Evolutionary conservation across 2,329 filamentous ascomycete genomes (phyloP).

Genomic region (Sporothrix variecibatus): DNA sequence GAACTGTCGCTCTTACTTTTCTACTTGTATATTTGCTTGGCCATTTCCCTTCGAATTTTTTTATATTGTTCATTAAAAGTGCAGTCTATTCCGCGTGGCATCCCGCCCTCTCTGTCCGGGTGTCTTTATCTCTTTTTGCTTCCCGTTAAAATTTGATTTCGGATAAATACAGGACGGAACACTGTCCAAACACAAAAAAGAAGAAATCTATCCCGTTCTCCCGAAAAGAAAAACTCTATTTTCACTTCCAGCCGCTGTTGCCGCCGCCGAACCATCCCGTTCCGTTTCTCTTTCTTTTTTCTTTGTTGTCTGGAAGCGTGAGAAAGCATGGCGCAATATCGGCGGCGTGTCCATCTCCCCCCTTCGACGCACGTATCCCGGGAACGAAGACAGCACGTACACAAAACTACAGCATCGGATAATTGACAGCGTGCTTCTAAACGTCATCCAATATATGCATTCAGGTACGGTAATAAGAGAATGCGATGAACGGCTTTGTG

Average conservation of each 20-base stretch:
- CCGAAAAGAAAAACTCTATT: not conserved
- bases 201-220: not conserved
- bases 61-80: not conserved
- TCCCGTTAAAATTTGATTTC: not conserved
- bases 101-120: not conserved
- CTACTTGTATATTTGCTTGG: not conserved
- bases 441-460: not conserved
- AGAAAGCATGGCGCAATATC: not conserved
- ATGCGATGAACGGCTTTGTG: not conserved
- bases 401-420: not conserved
- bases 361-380: not conserved
- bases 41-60: not conserved
- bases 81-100: conserved; percentile 9
- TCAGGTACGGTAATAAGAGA: not conserved
- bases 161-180: not conserved
- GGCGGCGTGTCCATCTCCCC: not conserved
- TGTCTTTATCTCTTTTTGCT: not conserved
- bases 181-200: not conserved
- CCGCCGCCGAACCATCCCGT: not conserved
- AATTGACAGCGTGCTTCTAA: not conserved
- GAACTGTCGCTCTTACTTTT: not conserved
- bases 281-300: not conserved
- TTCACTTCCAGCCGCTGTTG: too few species aligned
- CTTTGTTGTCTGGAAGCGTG: not conserved
- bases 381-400: not conserved